Conservation (phyloP, 805 yeast genomes). For the Wickerhamiella parazyma region DNA sequence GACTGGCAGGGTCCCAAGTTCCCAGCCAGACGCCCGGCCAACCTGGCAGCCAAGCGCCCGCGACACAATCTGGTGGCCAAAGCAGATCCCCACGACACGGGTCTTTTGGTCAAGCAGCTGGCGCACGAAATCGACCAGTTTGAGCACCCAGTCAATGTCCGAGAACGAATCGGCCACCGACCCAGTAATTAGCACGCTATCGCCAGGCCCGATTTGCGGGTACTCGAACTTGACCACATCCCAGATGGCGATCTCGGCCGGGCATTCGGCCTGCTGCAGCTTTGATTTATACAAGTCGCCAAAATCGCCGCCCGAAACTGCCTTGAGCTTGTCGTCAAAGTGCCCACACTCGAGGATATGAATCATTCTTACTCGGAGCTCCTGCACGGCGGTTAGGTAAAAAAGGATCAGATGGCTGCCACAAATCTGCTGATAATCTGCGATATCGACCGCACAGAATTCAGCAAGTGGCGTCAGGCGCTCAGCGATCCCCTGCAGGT, state of each 20-base stretch:
- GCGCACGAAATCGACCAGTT: constrained; percentile 22
- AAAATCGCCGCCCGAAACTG: constrained; percentile 22
- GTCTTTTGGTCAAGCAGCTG: constrained; percentile 12
- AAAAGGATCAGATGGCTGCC: too few species aligned
- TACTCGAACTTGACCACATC: constrained; percentile 21
- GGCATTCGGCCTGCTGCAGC: constrained; percentile 19
- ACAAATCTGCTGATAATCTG: constrained; percentile 4
- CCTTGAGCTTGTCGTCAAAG: constrained; percentile 19
- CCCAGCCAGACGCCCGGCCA: constrained; percentile 55
- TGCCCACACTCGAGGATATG: constrained; percentile 28
- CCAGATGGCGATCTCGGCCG: constrained; percentile 14
- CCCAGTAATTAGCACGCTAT: constrained; percentile 28
- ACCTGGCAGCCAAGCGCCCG: constrained; percentile 51
- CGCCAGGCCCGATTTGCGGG: constrained; percentile 18
- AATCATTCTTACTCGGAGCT: constrained; percentile 13
- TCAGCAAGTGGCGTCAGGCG: constrained; percentile 1
- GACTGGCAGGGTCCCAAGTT: constrained; percentile 46
- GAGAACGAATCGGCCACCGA: constrained; percentile 26
- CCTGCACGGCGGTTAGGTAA: too few species aligned
- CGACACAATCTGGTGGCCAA: constrained; percentile 77
- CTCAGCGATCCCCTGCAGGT: constrained; percentile 6
- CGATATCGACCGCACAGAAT: constrained; percentile 5
- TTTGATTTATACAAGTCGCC: constrained; percentile 22
- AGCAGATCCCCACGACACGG: constrained; percentile 48
- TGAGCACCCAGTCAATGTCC: constrained; percentile 25